phyloP scores from a whole-genome alignment of 495 filamentous ascomycete species.

The Thozetella sp. region DNA sequence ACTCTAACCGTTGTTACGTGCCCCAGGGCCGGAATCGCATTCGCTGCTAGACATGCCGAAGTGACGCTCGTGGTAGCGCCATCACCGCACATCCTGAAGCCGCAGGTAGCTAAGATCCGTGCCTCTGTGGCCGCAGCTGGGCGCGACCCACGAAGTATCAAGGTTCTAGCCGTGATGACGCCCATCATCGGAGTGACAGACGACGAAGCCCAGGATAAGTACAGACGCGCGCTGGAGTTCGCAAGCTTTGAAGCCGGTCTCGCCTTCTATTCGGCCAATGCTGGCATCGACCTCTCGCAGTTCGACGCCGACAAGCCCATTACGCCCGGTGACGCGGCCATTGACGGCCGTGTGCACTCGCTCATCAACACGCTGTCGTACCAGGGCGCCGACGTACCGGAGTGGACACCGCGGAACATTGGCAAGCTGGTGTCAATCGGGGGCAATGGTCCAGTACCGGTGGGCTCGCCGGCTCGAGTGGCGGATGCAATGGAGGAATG shows the following conservation, averaged over 20 bases:
- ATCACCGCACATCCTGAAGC: constrained; percentile 38
- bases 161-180: constrained; percentile 53
- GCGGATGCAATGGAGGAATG: neutral
- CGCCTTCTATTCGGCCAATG: constrained; percentile 54
- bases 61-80: constrained; percentile 53
- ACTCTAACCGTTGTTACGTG: neutral
- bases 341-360: constrained; percentile 8
- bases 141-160: constrained; percentile 50
- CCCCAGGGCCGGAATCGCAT: constrained; percentile 42
- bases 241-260: constrained; percentile 46
- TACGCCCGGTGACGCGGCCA: constrained; percentile 1
- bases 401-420: constrained; percentile 8
- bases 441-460: neutral
- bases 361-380: constrained; percentile 4
- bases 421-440: neutral
- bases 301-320: constrained; percentile 43
- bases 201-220: constrained; percentile 51
- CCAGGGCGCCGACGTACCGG: constrained; percentile 5
- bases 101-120: constrained; percentile 48
- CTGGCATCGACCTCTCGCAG: constrained; percentile 52
- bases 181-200: constrained; percentile 51
- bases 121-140: constrained; percentile 42
- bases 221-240: constrained; percentile 42
- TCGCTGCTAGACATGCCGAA: constrained; percentile 56
- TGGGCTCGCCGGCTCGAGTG: neutral